A percentile compares a stretch with the other conserved stretches of the same genome.
phyloP scores from a whole-genome alignment of 2,329 filamentous ascomycete genomes.

The Colletotrichum sp. region DNA sequence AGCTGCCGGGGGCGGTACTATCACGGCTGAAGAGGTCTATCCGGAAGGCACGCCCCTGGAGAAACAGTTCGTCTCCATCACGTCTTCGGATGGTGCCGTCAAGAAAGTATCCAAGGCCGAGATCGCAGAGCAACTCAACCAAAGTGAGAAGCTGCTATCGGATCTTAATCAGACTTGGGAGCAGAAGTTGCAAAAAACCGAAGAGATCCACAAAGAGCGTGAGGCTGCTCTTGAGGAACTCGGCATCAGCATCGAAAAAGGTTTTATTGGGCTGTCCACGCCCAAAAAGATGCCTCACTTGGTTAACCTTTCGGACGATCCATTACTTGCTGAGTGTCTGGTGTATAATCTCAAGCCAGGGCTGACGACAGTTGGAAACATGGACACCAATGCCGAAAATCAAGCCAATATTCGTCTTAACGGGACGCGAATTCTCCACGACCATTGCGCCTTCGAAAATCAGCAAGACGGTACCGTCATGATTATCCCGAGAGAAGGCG shows the following conservation, averaged over 20 bases:
- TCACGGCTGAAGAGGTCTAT: slow-evolving; percentile 80
- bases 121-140: slow-evolving; percentile 93
- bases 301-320: slow-evolving; percentile 96
- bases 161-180: slow-evolving; percentile 99
- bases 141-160: slow-evolving; percentile 94
- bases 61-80: slow-evolving; percentile 95
- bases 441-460: slow-evolving; percentile 96
- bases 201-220: slow-evolving; percentile 96
- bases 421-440: slow-evolving; percentile 87
- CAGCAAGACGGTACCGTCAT: slow-evolving; percentile 87
- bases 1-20: slow-evolving; percentile 48
- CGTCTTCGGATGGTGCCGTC: slow-evolving; percentile 79
- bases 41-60: slow-evolving; percentile 91
- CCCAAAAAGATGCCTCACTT: slow-evolving; percentile 99
- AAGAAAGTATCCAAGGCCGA: slow-evolving; percentile 99
- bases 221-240: slow-evolving; percentile 95
- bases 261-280: slow-evolving; percentile 91
- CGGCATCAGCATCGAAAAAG: slow-evolving; percentile 98
- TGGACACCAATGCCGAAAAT: slow-evolving; percentile 77
- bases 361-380: slow-evolving; percentile 91
- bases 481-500: slow-evolving; percentile 85
- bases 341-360: slow-evolving; percentile 98
- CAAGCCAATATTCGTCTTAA: slow-evolving; percentile 92
- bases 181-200: slow-evolving; percentile 91
- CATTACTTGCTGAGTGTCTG: slow-evolving; percentile 90